Base-by-base conservation (phyloP, 1,284 basidiomycete genomes). In the Ceratobasidium sp. region DNA sequence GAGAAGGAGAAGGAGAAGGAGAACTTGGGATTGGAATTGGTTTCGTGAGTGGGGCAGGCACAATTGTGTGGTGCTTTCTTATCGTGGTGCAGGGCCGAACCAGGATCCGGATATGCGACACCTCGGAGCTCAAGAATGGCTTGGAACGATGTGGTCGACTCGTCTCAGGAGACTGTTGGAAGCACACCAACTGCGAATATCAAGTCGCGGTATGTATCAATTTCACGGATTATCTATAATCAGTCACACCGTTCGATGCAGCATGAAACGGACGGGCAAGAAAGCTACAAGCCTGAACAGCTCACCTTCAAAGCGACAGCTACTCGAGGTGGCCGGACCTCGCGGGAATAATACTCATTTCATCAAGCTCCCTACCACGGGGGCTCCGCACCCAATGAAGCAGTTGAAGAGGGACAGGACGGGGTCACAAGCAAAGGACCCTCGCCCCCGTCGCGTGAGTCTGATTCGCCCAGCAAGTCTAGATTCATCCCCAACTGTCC, bases 1-100 rank as follows among this genome's bases (percentile, higher is more conserved):
- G 29, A 34, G 31, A 41, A 59, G 56, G 56, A 56, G 54, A 34
- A n/a, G n/a, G n/a, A n/a, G n/a, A n/a, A 56, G 14, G 54, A 31
- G 22, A 34, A 22, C 22, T 27, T n/a, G 31, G 11, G 22, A 56
- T 9, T 34, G 7, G 27, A 11, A 34, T 19, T 8, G 31, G 29
- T 56, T 19, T 9, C 6, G 8, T 34, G 54, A 56, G 29, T 27
- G 4, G 6, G 27, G 29, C n/a, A n/a, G n/a, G n/a, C n/a, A n/a
- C n/a, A n/a, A n/a, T n/a, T n/a, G n/a, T n/a, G n/a, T n/a, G n/a
- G n/a, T n/a, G n/a, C n/a, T n/a, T n/a, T n/a, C n/a, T n/a, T n/a
- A n/a, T n/a, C n/a, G n/a, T n/a, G n/a, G n/a, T n/a, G n/a, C n/a
- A n/a, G n/a, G n/a, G n/a, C n/a, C n/a, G n/a, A n/a, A 59, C 29